Conservation (phyloP, 495 filamentous ascomycete genomes). For the Hypoxylon perforatum region DNA sequence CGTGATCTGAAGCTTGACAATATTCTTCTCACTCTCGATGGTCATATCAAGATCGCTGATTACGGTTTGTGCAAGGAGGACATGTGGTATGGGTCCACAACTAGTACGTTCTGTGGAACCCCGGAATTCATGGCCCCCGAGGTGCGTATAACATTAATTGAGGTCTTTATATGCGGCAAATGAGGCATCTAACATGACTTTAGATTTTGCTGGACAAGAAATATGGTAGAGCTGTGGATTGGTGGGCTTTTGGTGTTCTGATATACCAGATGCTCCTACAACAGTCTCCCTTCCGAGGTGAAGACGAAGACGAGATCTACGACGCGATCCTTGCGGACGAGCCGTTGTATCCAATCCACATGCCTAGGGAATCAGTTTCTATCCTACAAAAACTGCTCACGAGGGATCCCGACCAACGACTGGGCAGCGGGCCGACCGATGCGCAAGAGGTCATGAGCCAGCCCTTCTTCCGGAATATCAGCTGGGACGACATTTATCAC, state of each 20-base stretch:
- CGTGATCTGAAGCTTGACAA: slow-evolving; percentile 99
- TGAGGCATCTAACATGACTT: slow-evolving; percentile 18
- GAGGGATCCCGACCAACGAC: slow-evolving; percentile 89
- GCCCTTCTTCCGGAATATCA: slow-evolving; percentile 96
- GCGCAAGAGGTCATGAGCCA: slow-evolving; percentile 99
- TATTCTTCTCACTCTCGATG: slow-evolving; percentile 93
- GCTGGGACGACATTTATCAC: slow-evolving; percentile 98
- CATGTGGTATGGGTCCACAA: slow-evolving; percentile 98
- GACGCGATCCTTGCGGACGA: slow-evolving; percentile 98
- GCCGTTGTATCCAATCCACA: slow-evolving; percentile 97
- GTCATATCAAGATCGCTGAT: slow-evolving; percentile 98
- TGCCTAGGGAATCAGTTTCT: slow-evolving; percentile 97
- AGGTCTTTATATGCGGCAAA: background rate
- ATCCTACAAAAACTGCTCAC: slow-evolving; percentile 98
- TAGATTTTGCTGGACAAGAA: slow-evolving; percentile 98
- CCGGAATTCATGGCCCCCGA: slow-evolving; percentile 99
- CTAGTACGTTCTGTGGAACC: slow-evolving; percentile 98
- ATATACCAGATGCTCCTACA: slow-evolving; percentile 99
- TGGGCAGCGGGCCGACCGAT: slow-evolving; percentile 95
- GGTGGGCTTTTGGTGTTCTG: slow-evolving; percentile 99
- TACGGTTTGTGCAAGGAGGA: slow-evolving; percentile 99
- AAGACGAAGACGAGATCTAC: slow-evolving; percentile 99
- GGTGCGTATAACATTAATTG: slow-evolving; percentile 61
- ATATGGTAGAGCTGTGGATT: slow-evolving; percentile 98
- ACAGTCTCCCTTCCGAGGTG: slow-evolving; percentile 97